Conservation (phyloP, 2,329 filamentous ascomycete genomes). For the Trichoderma guizhouense region DNA sequence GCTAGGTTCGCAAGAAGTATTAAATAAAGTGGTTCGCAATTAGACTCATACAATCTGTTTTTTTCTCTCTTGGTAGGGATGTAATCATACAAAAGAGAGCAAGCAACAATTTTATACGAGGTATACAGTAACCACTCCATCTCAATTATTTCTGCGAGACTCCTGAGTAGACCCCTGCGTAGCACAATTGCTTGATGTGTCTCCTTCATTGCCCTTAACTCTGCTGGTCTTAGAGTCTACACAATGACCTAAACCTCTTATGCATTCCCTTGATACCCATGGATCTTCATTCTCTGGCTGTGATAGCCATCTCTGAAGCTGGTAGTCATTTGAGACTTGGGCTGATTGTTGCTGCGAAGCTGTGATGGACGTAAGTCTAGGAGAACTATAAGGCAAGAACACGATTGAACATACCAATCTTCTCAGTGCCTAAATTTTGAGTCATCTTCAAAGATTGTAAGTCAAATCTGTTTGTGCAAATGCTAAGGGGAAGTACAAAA, state of each 20-base stretch:
- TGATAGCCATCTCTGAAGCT: not conserved
- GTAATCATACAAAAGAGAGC: not conserved
- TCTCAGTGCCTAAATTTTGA: not conserved
- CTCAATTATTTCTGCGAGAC: not conserved
- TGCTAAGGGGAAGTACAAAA: not conserved
- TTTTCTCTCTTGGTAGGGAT: not conserved
- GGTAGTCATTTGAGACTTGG: not conserved
- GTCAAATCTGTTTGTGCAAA: not conserved
- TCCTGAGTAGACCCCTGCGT: not conserved
- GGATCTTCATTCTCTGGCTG: not conserved
- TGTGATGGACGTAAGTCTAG: not conserved
- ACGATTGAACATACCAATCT: not conserved
- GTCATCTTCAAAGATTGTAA: not conserved
- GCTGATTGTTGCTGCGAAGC: not conserved
- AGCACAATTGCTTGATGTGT: not conserved
- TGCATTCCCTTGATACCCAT: not conserved
- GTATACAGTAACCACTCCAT: not conserved
- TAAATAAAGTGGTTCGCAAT: not conserved
- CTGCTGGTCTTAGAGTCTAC: not conserved
- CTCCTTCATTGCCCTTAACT: not conserved
- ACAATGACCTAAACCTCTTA: accelerated
- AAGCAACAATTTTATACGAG: not conserved
- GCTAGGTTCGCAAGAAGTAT: not conserved
- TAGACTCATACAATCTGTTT: not conserved
- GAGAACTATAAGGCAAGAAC: not conserved